A percentile compares a stretch with the other conserved stretches of the same genome.
These are phyloP conservation scores for Acer campestre DNA, from an alignment of 345 rosid species.

Conservation along the genomic window DNA sequence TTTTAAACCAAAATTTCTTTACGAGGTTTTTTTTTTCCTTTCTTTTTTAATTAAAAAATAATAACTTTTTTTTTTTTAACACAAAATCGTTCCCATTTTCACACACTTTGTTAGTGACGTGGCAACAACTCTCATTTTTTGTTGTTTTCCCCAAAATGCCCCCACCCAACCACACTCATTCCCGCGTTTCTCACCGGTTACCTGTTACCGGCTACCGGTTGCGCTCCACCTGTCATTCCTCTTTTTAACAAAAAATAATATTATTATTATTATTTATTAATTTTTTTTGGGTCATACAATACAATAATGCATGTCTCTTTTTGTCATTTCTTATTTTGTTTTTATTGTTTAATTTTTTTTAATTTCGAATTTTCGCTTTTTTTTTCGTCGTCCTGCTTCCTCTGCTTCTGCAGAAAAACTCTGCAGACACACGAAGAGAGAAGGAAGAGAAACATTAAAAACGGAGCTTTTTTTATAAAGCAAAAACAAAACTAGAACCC, in stretches of 20 bases:
- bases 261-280: too few relatives aligned
- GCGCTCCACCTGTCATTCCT: conserved; percentile 14
- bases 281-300: not conserved
- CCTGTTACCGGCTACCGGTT: conserved; percentile 15
- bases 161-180: not conserved
- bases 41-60: not conserved
- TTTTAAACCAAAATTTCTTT: not conserved
- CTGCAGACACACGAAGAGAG: not conserved
- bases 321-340: conserved; percentile 28
- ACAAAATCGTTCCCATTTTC: not conserved
- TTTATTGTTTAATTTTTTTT: not conserved
- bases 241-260: not conserved
- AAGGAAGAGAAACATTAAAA: conserved; percentile 5
- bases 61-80: too few relatives aligned
- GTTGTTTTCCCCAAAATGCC: not conserved
- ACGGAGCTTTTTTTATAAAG: not conserved
- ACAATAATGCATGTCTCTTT: conserved; percentile 28
- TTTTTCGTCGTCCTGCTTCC: conserved; percentile 17
- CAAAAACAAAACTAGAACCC: not conserved
- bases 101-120: not conserved
- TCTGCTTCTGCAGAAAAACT: conserved; percentile 18
- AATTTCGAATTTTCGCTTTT: not conserved
- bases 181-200: conserved; percentile 25
- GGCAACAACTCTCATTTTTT: not conserved
- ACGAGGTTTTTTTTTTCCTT: not conserved